A percentile compares a stretch with the other conserved stretches of the same genome.
Evolutionary conservation across 768 basidiomycete genomes (phyloP).

Genomic region (Mycena vulgaris): DNA sequence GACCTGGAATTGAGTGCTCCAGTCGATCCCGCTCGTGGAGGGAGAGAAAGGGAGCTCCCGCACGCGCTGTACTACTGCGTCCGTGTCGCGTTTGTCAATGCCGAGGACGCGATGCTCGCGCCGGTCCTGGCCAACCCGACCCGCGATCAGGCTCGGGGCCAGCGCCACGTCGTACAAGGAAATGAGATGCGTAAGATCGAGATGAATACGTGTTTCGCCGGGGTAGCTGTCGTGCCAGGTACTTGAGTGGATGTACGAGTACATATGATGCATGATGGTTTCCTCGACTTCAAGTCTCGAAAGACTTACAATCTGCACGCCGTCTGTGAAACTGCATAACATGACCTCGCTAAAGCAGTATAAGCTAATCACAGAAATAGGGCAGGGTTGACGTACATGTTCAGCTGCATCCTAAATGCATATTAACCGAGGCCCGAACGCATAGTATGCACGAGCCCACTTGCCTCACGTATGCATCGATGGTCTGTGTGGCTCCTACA

Average conservation of each 20-base stretch:
- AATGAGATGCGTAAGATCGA: conserved; percentile 58
- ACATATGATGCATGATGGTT: conserved; percentile 11
- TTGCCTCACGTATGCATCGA: conserved; percentile 66
- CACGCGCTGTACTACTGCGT: conserved; percentile 45
- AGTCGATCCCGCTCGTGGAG: conserved; percentile 56
- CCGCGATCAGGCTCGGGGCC: conserved; percentile 53
- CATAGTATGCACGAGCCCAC: conserved; percentile 7
- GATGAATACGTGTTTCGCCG: conserved; percentile 59
- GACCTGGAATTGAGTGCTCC: conserved; percentile 54
- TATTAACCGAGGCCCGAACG: conserved; percentile 8
- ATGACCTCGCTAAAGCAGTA: neutral
- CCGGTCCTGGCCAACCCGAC: conserved; percentile 49
- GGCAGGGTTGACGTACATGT: conserved; percentile 55
- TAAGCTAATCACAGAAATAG: neutral
- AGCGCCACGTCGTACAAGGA: conserved; percentile 60
- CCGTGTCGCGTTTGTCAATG: conserved; percentile 48
- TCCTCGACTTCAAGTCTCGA: conserved; percentile 44
- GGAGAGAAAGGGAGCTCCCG: conserved; percentile 32
- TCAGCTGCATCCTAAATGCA: conserved; percentile 59
- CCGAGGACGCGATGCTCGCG: conserved; percentile 53
- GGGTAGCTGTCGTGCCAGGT: conserved; percentile 60
- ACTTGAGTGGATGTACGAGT: conserved; percentile 50
- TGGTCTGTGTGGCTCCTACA: conserved; percentile 56
- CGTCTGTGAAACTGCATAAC: conserved; percentile 60
- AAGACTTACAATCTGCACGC: conserved; percentile 56